These are phyloP conservation scores for Boletus semigastroideus DNA, from an alignment of 1,284 basidiomycete species.

Conservation along the genomic window DNA sequence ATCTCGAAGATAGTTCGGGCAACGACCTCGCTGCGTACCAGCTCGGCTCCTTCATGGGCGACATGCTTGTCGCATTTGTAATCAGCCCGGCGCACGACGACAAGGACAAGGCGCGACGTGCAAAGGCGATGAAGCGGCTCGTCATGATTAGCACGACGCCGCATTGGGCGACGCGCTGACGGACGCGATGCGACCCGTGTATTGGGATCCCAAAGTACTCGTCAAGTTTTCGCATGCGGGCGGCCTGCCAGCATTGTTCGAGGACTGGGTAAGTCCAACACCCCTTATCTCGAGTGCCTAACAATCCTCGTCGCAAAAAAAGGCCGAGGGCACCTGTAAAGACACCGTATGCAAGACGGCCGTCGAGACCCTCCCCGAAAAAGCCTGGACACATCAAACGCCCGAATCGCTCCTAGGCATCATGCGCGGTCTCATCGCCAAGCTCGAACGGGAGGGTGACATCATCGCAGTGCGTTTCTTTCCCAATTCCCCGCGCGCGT, in stretches of 20 bases:
- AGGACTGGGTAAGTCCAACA: background rate
- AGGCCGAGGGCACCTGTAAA: background rate
- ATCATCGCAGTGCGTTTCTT: background rate
- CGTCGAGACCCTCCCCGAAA: background rate
- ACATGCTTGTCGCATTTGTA: too few relatives aligned
- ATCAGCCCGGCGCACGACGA: too few relatives aligned
- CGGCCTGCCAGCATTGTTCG: background rate
- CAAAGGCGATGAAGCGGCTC: too few relatives aligned
- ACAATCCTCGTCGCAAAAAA: background rate
- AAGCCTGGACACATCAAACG: background rate
- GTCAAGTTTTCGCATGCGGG: background rate
- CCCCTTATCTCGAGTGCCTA: background rate
- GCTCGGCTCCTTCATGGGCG: too few relatives aligned
- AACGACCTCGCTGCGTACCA: background rate
- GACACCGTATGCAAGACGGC: background rate
- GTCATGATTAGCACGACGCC: too few relatives aligned
- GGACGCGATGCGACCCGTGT: background rate
- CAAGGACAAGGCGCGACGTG: too few relatives aligned
- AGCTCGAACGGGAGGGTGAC: too few relatives aligned
- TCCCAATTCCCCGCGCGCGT: too few relatives aligned
- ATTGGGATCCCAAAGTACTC: background rate
- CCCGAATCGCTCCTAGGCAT: background rate
- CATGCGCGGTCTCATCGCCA: background rate
- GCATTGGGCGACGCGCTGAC: too few relatives aligned
- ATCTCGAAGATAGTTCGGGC: background rate